Percentiles rank a stretch among this genome's conserved stretches.
phyloP scores from a whole-genome alignment of 495 filamentous ascomycete species.

The Hypoxylon cercidicola region DNA sequence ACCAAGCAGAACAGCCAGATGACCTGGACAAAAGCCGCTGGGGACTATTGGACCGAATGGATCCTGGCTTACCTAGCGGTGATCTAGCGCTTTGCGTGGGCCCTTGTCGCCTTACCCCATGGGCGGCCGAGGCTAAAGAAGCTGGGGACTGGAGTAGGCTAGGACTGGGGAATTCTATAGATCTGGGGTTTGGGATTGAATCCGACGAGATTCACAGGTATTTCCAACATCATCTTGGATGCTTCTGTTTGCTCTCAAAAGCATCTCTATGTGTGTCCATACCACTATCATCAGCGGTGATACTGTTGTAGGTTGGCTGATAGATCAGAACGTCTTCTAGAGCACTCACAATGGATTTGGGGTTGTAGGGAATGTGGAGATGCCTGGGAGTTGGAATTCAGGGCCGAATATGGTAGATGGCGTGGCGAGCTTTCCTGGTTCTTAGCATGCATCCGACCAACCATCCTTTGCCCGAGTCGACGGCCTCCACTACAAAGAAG shows the following conservation, averaged over 20 bases:
- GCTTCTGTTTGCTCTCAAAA: not conserved
- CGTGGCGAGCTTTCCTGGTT: conserved; percentile 29
- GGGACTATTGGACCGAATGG: conserved; percentile 25
- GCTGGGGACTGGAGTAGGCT: conserved; percentile 34
- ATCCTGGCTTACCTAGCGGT: conserved; percentile 15
- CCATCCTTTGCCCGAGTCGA: conserved; percentile 22
- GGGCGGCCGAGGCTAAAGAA: conserved; percentile 27
- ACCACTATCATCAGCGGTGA: not conserved
- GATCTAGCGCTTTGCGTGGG: conserved; percentile 9
- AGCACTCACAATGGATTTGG: conserved; percentile 21
- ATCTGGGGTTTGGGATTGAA: conserved; percentile 17
- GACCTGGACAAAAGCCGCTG: conserved; percentile 21
- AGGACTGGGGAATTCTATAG: conserved; percentile 25
- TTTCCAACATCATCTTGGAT: not conserved
- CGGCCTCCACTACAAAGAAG: conserved; percentile 36
- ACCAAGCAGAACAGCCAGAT: conserved; percentile 38
- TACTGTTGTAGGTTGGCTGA: not conserved
- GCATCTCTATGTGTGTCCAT: conserved; percentile 1
- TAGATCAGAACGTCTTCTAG: conserved; percentile 9
- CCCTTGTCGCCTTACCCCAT: conserved; percentile 33
- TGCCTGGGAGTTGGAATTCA: conserved; percentile 18
- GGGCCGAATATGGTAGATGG: conserved; percentile 32
- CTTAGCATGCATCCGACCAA: conserved; percentile 32
- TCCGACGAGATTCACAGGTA: not conserved
- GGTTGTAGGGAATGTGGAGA: conserved; percentile 39